phyloP scores from a whole-genome alignment of 2,329 filamentous ascomycete species.

The Penicillium sp. region DNA sequence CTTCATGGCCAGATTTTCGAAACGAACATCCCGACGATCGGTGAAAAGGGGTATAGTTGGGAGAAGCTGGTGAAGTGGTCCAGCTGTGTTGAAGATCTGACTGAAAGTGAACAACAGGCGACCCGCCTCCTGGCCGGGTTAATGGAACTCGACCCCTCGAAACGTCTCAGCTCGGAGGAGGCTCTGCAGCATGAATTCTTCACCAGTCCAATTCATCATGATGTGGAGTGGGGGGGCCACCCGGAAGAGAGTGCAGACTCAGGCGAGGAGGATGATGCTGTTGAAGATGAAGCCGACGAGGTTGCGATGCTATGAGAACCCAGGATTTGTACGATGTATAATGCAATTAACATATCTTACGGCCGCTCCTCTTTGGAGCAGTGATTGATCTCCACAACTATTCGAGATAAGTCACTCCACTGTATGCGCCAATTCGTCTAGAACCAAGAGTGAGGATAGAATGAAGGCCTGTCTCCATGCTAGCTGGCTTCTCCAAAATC shows the following conservation, averaged over 20 bases:
- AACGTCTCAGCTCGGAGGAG: conserved; percentile 40
- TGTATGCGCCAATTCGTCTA: too few species aligned
- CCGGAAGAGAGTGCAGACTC: conserved; percentile 35
- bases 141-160: conserved; percentile 42
- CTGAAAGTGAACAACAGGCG: conserved; percentile 43
- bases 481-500: conserved; percentile 46
- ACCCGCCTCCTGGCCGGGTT: conserved; percentile 40
- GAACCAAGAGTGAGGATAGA: too few species aligned
- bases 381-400: too few species aligned
- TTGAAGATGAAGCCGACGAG: conserved; percentile 36
- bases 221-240: conserved; percentile 38
- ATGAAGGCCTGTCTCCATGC: too few species aligned
- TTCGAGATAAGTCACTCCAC: too few species aligned
- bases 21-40: conserved; percentile 85
- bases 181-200: conserved; percentile 45
- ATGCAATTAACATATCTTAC: conserved; percentile 14
- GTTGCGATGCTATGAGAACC: conserved; percentile 33
- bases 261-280: conserved; percentile 28
- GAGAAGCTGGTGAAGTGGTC: conserved; percentile 96
- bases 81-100: conserved; percentile 64
- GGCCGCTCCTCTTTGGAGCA: too few species aligned
- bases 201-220: conserved; percentile 37
- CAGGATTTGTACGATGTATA: conserved; percentile 20
- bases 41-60: conserved; percentile 74
- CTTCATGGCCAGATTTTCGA: conserved; percentile 90